Conservation (phyloP, 2,329 filamentous ascomycete genomes). For the Aspergillus intermedius region DNA sequence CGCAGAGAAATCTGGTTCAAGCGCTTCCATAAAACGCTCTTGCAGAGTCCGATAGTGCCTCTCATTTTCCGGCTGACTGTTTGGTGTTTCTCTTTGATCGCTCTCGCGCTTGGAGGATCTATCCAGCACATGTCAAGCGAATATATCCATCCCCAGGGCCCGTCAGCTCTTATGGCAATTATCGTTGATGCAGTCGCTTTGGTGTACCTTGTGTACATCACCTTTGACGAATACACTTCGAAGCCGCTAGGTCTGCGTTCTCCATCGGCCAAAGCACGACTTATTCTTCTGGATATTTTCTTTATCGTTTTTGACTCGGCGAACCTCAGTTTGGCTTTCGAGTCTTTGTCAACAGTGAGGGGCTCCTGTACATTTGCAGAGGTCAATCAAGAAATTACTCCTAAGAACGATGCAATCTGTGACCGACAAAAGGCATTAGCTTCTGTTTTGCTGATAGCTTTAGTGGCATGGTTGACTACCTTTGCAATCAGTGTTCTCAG, state of each 20-base stretch:
- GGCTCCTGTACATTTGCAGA: conserved; percentile 51
- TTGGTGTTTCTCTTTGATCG: conserved; percentile 73
- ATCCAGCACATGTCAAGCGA: conserved; percentile 59
- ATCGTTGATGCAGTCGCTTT: conserved; percentile 83
- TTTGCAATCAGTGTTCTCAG: conserved; percentile 81
- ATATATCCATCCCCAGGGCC: conserved; percentile 51
- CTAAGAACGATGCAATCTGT: conserved; percentile 48
- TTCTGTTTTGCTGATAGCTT: conserved; percentile 69
- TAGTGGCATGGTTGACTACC: conserved; percentile 84
- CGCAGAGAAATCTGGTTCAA: conserved; percentile 50
- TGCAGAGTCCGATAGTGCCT: conserved; percentile 80
- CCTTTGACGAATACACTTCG: conserved; percentile 91
- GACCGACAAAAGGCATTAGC: conserved; percentile 63
- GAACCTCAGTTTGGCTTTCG: conserved; percentile 84
- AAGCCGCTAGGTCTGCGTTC: conserved; percentile 84
- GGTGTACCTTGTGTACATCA: conserved; percentile 87
- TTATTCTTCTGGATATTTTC: conserved; percentile 86
- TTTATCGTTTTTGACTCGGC: conserved; percentile 98
- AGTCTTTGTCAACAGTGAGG: conserved; percentile 61
- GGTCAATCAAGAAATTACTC: conserved; percentile 28
- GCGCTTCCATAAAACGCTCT: conserved; percentile 60
- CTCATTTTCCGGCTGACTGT: conserved; percentile 75
- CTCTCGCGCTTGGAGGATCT: conserved; percentile 68
- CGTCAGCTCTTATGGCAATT: conserved; percentile 81
- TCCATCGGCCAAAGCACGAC: conserved; percentile 74